These are phyloP conservation scores for Starmerella stigmatis DNA, from an alignment of 805 yeast genomes.

Conservation along the genomic window DNA sequence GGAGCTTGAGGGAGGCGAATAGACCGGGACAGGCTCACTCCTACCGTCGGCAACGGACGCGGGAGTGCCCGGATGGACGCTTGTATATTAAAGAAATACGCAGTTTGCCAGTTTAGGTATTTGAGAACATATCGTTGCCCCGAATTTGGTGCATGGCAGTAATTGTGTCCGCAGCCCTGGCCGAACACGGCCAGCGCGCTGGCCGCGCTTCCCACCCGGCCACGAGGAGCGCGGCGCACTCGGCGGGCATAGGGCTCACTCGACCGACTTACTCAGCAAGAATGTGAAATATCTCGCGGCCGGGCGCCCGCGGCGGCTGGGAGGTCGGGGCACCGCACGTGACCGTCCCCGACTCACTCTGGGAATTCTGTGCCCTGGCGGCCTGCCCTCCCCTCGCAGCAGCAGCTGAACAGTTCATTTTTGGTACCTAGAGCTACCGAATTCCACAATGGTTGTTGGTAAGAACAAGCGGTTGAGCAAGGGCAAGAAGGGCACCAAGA, in stretches of 20 bases:
- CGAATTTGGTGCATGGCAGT: no score
- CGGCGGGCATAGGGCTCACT: neutral
- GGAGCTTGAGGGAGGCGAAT: no score
- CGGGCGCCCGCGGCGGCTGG: neutral
- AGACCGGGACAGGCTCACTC: no score
- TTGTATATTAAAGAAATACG: no score
- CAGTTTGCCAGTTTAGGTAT: no score
- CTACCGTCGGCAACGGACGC: no score
- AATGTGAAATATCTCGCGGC: neutral
- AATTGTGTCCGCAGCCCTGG: no score
- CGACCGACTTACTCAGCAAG: neutral
- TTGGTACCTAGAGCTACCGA: conserved; percentile 8
- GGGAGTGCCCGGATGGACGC: no score
- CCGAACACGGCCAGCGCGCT: no score
- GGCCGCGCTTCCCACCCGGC: no score
- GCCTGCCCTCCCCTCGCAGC: conserved; percentile 5
- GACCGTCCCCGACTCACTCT: conserved; percentile 5
- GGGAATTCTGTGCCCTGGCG: neutral
- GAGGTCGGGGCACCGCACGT: neutral
- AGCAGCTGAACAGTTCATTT: conserved; percentile 9
- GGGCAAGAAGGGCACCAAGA: conserved; percentile 97
- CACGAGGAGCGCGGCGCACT: no score
- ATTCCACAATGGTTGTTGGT: conserved; percentile 59
- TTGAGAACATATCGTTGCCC: no score
- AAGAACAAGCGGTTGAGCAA: conserved; percentile 74